These are phyloP conservation scores for Coemansia aciculifera DNA, from an alignment of 192 early-diverging fungal genomes.

Conservation along the genomic window DNA sequence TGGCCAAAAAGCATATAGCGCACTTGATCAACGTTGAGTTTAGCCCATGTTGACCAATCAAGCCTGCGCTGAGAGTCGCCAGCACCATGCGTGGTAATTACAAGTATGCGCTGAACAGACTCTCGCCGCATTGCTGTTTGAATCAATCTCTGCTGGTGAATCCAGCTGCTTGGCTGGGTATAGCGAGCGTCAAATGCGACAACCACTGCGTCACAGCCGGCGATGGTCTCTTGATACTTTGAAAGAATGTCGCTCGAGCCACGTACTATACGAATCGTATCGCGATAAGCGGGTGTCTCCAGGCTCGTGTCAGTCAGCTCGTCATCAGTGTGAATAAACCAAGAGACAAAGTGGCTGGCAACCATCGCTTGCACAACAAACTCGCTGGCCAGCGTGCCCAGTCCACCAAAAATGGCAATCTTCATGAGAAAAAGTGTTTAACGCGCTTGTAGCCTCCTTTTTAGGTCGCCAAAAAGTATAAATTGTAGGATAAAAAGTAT, in stretches of 20 bases:
- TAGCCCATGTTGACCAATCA: slow-evolving; percentile 37
- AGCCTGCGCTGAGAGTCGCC: slow-evolving; percentile 27
- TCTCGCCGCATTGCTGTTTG: slow-evolving; percentile 31
- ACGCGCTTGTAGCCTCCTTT: not conserved
- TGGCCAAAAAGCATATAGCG: slow-evolving; percentile 12
- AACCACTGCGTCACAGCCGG: slow-evolving; percentile 25
- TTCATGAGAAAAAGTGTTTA: slow-evolving; percentile 14
- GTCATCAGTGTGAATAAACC: slow-evolving; percentile 26
- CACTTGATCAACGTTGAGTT: slow-evolving; percentile 29
- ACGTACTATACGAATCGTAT: slow-evolving; percentile 27
- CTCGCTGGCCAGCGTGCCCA: slow-evolving; percentile 30
- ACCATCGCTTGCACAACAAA: slow-evolving; percentile 30
- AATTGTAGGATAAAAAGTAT: not conserved
- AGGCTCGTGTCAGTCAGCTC: slow-evolving; percentile 20
- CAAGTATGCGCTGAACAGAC: slow-evolving; percentile 19
- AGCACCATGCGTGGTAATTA: slow-evolving; percentile 38
- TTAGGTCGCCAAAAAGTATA: not conserved
- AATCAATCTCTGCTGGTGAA: slow-evolving; percentile 28
- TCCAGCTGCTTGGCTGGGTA: slow-evolving; percentile 20
- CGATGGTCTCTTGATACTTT: slow-evolving; percentile 24
- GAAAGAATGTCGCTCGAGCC: slow-evolving; percentile 17
- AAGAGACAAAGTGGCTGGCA: slow-evolving; percentile 26
- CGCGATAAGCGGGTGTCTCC: slow-evolving; percentile 19
- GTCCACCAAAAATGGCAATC: slow-evolving; percentile 42
- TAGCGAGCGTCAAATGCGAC: slow-evolving; percentile 31